A percentile compares a stretch with the other conserved stretches of the same genome.
Conservation (phyloP, 768 basidiomycete genomes). For the Podaxis mareebaensis region DNA sequence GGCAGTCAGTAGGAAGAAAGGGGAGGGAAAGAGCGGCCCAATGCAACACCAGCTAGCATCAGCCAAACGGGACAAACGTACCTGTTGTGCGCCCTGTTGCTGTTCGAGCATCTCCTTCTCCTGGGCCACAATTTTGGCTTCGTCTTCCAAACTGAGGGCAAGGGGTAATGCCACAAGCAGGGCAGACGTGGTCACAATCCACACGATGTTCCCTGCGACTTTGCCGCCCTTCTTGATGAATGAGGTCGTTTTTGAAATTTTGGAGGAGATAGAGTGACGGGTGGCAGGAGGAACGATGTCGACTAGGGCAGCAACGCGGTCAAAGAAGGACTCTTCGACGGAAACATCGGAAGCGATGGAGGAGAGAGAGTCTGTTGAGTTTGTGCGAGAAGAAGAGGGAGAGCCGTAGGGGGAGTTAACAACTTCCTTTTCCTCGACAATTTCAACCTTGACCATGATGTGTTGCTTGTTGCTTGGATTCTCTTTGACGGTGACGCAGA, state of each 20-base stretch:
- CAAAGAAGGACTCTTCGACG: slow-evolving; percentile 79
- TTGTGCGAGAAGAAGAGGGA: slow-evolving; percentile 71
- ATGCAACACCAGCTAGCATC: slow-evolving; percentile 4
- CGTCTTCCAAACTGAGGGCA: slow-evolving; percentile 92
- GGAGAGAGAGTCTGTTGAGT: slow-evolving; percentile 73
- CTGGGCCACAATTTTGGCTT: slow-evolving; percentile 90
- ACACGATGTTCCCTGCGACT: slow-evolving; percentile 84
- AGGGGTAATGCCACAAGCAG: slow-evolving; percentile 92
- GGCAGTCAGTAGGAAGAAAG: slow-evolving; percentile 16
- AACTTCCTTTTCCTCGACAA: slow-evolving; percentile 80
- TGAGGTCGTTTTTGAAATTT: slow-evolving; percentile 57
- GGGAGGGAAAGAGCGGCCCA: slow-evolving; percentile 14
- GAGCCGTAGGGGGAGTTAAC: slow-evolving; percentile 72
- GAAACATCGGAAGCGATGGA: slow-evolving; percentile 74
- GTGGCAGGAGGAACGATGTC: slow-evolving; percentile 96
- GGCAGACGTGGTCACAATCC: slow-evolving; percentile 93
- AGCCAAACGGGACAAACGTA: slow-evolving; percentile 35
- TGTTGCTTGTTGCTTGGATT: slow-evolving; percentile 17
- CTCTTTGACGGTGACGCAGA: slow-evolving; percentile 25
- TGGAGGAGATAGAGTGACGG: slow-evolving; percentile 69
- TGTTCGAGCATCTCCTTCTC: slow-evolving; percentile 94
- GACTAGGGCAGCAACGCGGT: slow-evolving; percentile 87
- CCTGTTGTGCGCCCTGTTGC: slow-evolving; percentile 91
- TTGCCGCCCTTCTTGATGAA: slow-evolving; percentile 69
- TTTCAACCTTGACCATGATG: slow-evolving; percentile 91